Conservation (phyloP, 768 basidiomycete genomes). For the Russula vinacea region DNA sequence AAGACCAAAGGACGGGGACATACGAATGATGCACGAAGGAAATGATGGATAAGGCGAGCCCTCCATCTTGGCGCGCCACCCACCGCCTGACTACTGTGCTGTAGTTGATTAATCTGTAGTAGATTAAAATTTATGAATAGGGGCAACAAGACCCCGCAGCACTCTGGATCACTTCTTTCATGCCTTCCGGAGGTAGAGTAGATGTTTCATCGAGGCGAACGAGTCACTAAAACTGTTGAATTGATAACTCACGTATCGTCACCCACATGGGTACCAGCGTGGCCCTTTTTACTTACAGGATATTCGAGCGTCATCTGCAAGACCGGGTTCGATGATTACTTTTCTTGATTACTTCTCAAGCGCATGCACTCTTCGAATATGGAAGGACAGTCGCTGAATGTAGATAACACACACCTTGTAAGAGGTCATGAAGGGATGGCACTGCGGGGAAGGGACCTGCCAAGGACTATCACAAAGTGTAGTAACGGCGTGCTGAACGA, state of each 20-base stretch:
- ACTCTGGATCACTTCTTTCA: conserved; percentile 21
- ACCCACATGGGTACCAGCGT: neutral
- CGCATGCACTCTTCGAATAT: conserved; percentile 9
- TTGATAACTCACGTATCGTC: conserved; percentile 5
- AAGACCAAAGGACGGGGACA: neutral
- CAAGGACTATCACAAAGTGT: conserved; percentile 29
- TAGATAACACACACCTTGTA: neutral
- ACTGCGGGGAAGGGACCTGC: conserved; percentile 1
- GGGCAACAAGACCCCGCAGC: conserved; percentile 17
- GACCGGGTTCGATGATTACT: neutral
- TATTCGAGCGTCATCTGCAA: neutral
- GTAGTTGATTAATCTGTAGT: neutral
- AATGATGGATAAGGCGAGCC: neutral
- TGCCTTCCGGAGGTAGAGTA: conserved; percentile 1
- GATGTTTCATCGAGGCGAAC: conserved; percentile 6
- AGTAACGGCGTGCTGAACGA: conserved; percentile 26
- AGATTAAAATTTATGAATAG: neutral
- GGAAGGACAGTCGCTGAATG: neutral
- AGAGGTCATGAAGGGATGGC: neutral
- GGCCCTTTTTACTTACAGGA: neutral
- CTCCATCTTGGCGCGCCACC: neutral
- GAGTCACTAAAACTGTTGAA: neutral
- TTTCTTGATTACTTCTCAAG: neutral
- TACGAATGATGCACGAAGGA: neutral
- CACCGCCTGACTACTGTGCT: neutral